Percentiles rank a stretch among this genome's conserved stretches.
phyloP scores from a whole-genome alignment of 768 basidiomycete species.

The Mycena galericulata region DNA sequence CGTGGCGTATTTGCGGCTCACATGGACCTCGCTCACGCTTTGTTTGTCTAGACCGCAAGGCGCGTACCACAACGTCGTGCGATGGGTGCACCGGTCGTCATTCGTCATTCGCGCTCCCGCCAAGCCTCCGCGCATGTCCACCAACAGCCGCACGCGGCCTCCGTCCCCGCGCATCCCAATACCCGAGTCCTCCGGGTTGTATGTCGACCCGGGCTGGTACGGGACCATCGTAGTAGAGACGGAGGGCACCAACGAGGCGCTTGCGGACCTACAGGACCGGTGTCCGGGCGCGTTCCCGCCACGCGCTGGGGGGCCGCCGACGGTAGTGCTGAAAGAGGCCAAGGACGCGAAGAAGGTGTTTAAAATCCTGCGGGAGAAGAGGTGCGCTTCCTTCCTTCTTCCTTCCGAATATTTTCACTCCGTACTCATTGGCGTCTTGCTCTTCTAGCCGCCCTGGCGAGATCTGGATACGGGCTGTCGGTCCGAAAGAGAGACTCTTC shows the following conservation, averaged over 20 bases:
- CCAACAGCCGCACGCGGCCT: slow-evolving; percentile 42
- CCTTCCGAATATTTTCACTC: slow-evolving; percentile 6
- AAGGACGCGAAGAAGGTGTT: slow-evolving; percentile 68
- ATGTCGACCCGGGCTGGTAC: slow-evolving; percentile 85
- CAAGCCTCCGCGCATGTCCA: slow-evolving; percentile 48
- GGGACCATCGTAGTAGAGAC: slow-evolving; percentile 87
- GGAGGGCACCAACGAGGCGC: slow-evolving; percentile 88
- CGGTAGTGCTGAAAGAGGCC: slow-evolving; percentile 49
- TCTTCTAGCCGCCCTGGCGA: slow-evolving; percentile 75
- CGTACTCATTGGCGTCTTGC: slow-evolving; percentile 24
- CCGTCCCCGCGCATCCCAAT: slow-evolving; percentile 58
- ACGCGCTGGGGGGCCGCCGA: slow-evolving; percentile 55
- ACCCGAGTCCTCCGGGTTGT: slow-evolving; percentile 64
- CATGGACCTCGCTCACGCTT: slow-evolving; percentile 17
- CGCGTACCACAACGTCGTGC: slow-evolving; percentile 79
- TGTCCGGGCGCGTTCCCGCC: slow-evolving; percentile 79
- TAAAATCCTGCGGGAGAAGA: slow-evolving; percentile 81
- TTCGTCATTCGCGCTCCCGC: slow-evolving; percentile 72
- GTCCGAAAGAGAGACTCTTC: slow-evolving; percentile 72
- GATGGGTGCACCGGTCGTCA: slow-evolving; percentile 86
- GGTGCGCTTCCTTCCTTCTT: slow-evolving; percentile 54
- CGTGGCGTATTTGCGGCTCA: slow-evolving; percentile 1
- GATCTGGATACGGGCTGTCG: slow-evolving; percentile 77
- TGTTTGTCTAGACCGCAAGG: slow-evolving; percentile 74
- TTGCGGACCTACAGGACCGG: slow-evolving; percentile 80